These are phyloP conservation scores for Saccharomycopsis fibuligera DNA, from an alignment of 805 yeast genomes.

Conservation along the genomic window DNA sequence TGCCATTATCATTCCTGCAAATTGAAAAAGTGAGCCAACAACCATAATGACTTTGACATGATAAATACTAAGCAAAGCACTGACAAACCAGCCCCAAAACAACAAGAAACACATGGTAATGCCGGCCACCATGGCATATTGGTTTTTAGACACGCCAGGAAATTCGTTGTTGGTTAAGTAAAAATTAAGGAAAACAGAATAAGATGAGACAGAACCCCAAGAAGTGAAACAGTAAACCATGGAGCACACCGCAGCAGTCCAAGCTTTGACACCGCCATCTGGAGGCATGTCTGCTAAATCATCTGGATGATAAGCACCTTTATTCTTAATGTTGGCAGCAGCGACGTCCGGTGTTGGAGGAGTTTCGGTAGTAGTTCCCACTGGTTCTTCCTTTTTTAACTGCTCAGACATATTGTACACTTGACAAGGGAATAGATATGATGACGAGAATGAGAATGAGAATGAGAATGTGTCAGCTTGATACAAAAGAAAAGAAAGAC, in stretches of 20 bases:
- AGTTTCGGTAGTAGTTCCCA: not conserved
- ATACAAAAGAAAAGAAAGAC: too few relatives aligned
- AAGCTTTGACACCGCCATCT: constrained; percentile 56
- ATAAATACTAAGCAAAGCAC: not conserved
- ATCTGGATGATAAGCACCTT: constrained; percentile 17
- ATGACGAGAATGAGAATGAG: too few relatives aligned
- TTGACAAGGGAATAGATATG: too few relatives aligned
- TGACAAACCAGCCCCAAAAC: constrained; percentile 13
- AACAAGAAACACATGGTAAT: constrained; percentile 37
- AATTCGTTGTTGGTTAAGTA: constrained; percentile 47
- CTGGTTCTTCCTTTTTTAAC: too few relatives aligned
- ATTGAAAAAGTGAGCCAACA: constrained; percentile 37
- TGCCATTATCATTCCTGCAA: constrained; percentile 44
- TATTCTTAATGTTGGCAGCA: constrained; percentile 9
- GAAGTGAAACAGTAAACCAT: constrained; percentile 48
- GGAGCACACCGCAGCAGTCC: constrained; percentile 39
- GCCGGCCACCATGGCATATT: constrained; percentile 66
- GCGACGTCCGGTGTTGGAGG: not conserved
- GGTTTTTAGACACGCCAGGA: constrained; percentile 48
- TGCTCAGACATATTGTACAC: too few relatives aligned
- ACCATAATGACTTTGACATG: constrained; percentile 22
- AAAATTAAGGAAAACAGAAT: constrained; percentile 54
- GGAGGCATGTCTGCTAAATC: constrained; percentile 35
- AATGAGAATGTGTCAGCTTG: too few relatives aligned
- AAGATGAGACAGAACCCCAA: constrained; percentile 72